Evolutionary conservation across 106 monocot genomes (phyloP), one percentile per base, ranked within the genome.

Genomic region (Dendrobium catenatum): DNA sequence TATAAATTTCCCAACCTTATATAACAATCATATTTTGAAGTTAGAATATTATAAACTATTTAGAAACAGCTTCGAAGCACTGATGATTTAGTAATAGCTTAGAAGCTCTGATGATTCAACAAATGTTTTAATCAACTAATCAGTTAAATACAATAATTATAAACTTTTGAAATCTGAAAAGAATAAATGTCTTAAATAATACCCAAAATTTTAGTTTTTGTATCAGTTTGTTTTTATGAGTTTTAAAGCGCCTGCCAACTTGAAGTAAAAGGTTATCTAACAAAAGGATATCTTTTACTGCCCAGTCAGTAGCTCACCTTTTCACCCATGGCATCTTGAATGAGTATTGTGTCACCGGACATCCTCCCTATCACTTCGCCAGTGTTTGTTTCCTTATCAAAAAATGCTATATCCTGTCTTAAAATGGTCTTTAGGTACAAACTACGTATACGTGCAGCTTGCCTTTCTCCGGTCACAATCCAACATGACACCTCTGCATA

Each of bases 381-480:
- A 18, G 88, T 92, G 4, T 78, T 83, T 40, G 88, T 86, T 61
- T 94, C 91, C 73, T 88, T 94, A 68, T 92, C 94, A 61, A 92
- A 94, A 82, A 89, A 94, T 6, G 85, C 89, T 73, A 94, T 90
- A 64, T 94, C 94, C 73, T 94, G 94, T 42, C 94, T 86, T 42
- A 94, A 58, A 40, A 94, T 91, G 48, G 87, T 87, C 74, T 85
- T 82, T 76, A 88, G 82, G 86, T 94, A 91, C 77, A 91, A 79
- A 58, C 55, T 79, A 16, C 93, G 83, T 46, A 94, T 91, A 1
- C 93, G 83, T 80, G 91, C 84, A 26, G 94, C 89, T 73, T 94
- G 94, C 42, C 91, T 94, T 84, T 94, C 94, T 40, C 94, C 94
- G 15, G 94, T 86, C n/a, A 94, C 81, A 84, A 90, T 94, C 94